phyloP scores from a whole-genome alignment of 2,329 filamentous ascomycete genomes.

The Arthroderma sp. region DNA sequence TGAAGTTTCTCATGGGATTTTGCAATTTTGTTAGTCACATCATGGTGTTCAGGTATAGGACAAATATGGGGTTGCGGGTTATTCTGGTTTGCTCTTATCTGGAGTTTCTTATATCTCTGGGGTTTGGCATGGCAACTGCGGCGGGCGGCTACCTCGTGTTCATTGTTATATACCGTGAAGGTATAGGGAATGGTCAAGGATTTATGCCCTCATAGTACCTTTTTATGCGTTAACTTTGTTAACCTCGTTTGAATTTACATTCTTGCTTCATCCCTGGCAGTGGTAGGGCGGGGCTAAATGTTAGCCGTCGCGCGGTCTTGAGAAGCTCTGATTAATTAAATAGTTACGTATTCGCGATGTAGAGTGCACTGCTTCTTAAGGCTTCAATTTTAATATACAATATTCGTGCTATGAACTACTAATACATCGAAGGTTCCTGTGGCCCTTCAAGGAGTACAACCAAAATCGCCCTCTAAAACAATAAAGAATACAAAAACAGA shows the following conservation, averaged over 20 bases:
- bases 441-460: neutral
- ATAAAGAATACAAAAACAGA: neutral
- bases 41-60: neutral
- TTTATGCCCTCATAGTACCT: too few species aligned
- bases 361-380: too few species aligned
- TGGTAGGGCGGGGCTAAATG: too few species aligned
- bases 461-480: neutral
- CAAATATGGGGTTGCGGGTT: neutral
- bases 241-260: too few species aligned
- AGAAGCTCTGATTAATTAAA: too few species aligned
- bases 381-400: neutral
- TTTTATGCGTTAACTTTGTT: too few species aligned
- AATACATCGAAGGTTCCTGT: neutral
- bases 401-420: neutral
- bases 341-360: too few species aligned
- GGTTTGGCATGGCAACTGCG: neutral
- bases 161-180: neutral
- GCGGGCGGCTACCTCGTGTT: neutral
- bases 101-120: neutral
- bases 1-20: neutral
- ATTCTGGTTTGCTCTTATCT: neutral
- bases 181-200: neutral
- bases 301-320: too few species aligned
- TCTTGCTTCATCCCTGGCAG: too few species aligned
- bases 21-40: neutral